Evolutionary conservation across 2,329 filamentous ascomycete genomes (phyloP).

Genomic region (Sclerotinia sclerotiorum): DNA sequence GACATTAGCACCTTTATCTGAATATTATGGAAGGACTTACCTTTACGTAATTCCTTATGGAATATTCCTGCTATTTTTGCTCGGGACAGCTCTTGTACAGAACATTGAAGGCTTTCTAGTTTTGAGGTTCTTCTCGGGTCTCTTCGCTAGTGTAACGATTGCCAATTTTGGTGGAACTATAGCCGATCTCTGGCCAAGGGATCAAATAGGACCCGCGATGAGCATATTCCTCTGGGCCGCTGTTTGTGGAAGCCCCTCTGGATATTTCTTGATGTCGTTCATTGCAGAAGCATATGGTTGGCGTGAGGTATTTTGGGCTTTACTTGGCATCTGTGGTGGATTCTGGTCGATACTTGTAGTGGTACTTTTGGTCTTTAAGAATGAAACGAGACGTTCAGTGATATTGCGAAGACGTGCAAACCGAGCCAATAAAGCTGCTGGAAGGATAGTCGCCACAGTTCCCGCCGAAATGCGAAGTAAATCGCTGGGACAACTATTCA

Average conservation of each 20-base stretch:
- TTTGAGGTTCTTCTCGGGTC: slow-evolving; percentile 47
- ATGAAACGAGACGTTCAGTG: slow-evolving; percentile 26
- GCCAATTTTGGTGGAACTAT: slow-evolving; percentile 44
- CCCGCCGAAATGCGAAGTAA: slow-evolving; percentile 18
- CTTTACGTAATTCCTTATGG: slow-evolving; percentile 54
- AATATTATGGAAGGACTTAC: slow-evolving; percentile 46
- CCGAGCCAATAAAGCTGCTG: slow-evolving; percentile 10
- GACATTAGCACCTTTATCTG: slow-evolving; percentile 41
- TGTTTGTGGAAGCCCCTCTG: slow-evolving; percentile 46
- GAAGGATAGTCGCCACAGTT: not conserved
- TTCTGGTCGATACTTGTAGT: slow-evolving; percentile 26
- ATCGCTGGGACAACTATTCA: slow-evolving; percentile 18
- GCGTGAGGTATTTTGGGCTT: slow-evolving; percentile 28
- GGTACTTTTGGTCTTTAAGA: slow-evolving; percentile 13
- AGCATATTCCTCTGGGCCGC: slow-evolving; percentile 47
- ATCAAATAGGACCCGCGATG: slow-evolving; percentile 40
- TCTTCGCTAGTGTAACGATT: slow-evolving; percentile 45
- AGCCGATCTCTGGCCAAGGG: slow-evolving; percentile 30
- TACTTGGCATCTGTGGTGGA: slow-evolving; percentile 26
- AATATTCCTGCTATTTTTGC: slow-evolving; percentile 45
- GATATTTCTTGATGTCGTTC: slow-evolving; percentile 29
- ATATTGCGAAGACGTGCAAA: slow-evolving; percentile 11
- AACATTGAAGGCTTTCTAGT: slow-evolving; percentile 46
- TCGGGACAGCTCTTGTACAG: slow-evolving; percentile 46
- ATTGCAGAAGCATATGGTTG: slow-evolving; percentile 23